These are phyloP conservation scores for Abrus pulchellus DNA, from an alignment of 306 rosid species.

Conservation along the genomic window DNA sequence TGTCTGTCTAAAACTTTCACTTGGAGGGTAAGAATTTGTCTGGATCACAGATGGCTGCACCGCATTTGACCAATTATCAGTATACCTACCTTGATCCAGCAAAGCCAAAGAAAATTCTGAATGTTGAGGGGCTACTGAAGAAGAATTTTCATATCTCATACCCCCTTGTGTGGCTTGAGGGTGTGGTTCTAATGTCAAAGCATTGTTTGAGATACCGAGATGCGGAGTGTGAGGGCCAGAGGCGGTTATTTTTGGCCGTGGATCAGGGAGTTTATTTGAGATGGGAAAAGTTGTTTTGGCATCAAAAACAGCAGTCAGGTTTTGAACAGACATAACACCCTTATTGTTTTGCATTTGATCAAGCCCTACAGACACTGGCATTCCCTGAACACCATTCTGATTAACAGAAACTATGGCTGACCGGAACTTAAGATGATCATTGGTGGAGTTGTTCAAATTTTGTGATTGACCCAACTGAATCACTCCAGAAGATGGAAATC, in stretches of 20 bases:
- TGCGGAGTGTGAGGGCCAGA: slow-evolving; percentile 53
- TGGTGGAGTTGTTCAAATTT: slow-evolving; percentile 54
- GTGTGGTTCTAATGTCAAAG: slow-evolving; percentile 57
- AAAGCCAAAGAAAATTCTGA: slow-evolving; percentile 61
- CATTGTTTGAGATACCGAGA: slow-evolving; percentile 53
- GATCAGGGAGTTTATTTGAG: slow-evolving; percentile 61
- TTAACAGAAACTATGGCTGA: slow-evolving; percentile 60
- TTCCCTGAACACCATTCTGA: slow-evolving; percentile 66
- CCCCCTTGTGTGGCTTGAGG: slow-evolving; percentile 60
- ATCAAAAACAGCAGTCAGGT: slow-evolving; percentile 55
- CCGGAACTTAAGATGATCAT: slow-evolving; percentile 63
- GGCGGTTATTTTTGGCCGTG: slow-evolving; percentile 53
- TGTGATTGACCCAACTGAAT: slow-evolving; percentile 70
- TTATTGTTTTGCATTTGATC: slow-evolving; percentile 61
- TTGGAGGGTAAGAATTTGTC: slow-evolving; percentile 59
- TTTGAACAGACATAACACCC: slow-evolving; percentile 51
- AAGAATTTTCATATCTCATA: slow-evolving; percentile 59
- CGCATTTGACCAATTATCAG: slow-evolving; percentile 67
- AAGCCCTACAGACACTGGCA: slow-evolving; percentile 62
- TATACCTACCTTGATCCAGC: slow-evolving; percentile 63
- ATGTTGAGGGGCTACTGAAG: slow-evolving; percentile 61
- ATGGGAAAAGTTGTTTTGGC: slow-evolving; percentile 59
- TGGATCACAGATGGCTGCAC: slow-evolving; percentile 68
- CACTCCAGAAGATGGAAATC: slow-evolving; percentile 74
- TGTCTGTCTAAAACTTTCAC: slow-evolving; percentile 57